Evolutionary conservation across 306 rosid genomes (phyloP).

Genomic region (Quercus aquifolioides): DNA sequence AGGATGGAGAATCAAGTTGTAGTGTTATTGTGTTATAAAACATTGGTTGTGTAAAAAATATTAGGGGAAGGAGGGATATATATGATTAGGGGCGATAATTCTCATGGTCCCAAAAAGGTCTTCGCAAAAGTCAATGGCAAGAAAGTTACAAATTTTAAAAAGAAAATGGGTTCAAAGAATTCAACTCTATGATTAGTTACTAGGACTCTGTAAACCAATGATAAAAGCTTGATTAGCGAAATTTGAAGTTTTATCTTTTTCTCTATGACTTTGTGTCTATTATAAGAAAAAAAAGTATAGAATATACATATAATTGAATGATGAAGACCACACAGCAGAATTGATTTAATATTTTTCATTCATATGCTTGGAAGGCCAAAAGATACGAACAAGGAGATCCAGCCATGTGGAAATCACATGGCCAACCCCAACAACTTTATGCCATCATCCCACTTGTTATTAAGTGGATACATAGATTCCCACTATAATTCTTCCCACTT

Average conservation of each 20-base stretch:
- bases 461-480: conserved; percentile 33
- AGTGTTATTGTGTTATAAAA: no score
- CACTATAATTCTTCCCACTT: conserved; percentile 8
- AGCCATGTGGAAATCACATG: conserved; percentile 33
- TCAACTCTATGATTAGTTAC: not conserved
- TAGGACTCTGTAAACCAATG: not conserved
- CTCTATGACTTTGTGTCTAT: not conserved
- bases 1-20: not conserved
- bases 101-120: not conserved
- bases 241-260: not conserved
- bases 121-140: not conserved
- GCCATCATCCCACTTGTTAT: conserved; percentile 21
- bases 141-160: not conserved
- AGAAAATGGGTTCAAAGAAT: not conserved
- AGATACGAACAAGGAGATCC: not conserved
- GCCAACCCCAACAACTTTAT: conserved; percentile 8
- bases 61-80: not conserved
- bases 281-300: not conserved
- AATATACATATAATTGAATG: conserved; percentile 10
- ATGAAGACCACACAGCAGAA: conserved; percentile 7
- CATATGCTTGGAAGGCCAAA: conserved; percentile 5
- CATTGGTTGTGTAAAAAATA: not conserved
- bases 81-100: not conserved
- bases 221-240: conserved; percentile 8
- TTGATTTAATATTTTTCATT: conserved; percentile 1